Evolutionary conservation across 352 stramenopile species (phyloP).

Genomic region (Pythium brassicae): DNA sequence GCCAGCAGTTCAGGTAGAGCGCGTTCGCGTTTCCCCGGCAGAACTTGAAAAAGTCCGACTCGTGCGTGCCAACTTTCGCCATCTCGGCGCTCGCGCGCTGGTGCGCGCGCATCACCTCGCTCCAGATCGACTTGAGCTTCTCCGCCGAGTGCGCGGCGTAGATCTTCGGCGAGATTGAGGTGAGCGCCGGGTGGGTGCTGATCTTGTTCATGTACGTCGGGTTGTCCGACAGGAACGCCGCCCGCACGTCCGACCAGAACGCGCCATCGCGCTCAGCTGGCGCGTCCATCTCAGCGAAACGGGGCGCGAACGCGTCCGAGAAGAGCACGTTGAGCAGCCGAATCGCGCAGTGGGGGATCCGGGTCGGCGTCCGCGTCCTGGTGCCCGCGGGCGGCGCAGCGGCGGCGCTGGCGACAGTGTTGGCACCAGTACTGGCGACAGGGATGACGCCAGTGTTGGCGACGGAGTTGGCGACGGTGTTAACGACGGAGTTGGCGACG

Average conservation of each 20-base stretch:
- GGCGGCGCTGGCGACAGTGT: too few relatives aligned
- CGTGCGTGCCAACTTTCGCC: background rate
- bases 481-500: too few relatives aligned
- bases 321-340: conserved; percentile 6
- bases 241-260: background rate
- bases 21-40: background rate
- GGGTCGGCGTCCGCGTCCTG: background rate
- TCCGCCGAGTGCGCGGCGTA: too few relatives aligned
- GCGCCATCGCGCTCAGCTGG: background rate
- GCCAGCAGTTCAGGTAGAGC: conserved; percentile 5
- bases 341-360: conserved; percentile 1
- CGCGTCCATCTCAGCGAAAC: background rate
- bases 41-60: background rate
- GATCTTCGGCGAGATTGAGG: background rate
- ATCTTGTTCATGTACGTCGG: background rate
- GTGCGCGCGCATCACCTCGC: background rate
- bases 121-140: conserved; percentile 2
- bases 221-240: conserved; percentile 1
- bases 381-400: too few relatives aligned
- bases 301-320: background rate
- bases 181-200: background rate
- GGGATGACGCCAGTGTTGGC: too few relatives aligned
- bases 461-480: too few relatives aligned
- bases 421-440: too few relatives aligned
- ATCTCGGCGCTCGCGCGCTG: background rate